Conservation (phyloP, 495 filamentous ascomycete species). For the Penicillium daleae region DNA sequence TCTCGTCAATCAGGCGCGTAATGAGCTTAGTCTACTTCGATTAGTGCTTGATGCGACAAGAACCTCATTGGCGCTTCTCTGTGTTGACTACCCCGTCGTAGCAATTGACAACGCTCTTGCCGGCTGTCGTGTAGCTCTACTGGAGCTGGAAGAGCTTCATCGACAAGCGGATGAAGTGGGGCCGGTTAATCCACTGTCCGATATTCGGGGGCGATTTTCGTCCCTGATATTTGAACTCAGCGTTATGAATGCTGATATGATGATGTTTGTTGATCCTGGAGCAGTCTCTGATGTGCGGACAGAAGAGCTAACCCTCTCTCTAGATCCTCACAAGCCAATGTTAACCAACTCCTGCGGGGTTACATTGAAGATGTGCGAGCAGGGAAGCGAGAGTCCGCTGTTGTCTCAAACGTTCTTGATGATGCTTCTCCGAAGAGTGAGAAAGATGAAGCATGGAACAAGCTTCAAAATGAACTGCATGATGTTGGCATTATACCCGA, state of each 20-base stretch:
- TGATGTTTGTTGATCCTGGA: slow-evolving; percentile 23
- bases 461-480: slow-evolving; percentile 16
- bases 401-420: slow-evolving; percentile 13
- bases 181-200: slow-evolving; percentile 6
- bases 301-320: neutral
- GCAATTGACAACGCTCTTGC: slow-evolving; percentile 8
- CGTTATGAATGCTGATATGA: slow-evolving; percentile 25
- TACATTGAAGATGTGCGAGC: slow-evolving; percentile 16
- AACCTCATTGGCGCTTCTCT: neutral
- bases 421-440: neutral
- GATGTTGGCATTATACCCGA: slow-evolving; percentile 17
- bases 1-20: slow-evolving; percentile 18
- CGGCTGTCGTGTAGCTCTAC: slow-evolving; percentile 14
- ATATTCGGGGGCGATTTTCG: slow-evolving; percentile 21
- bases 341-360: slow-evolving; percentile 12
- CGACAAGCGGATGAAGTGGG: slow-evolving; percentile 2
- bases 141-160: slow-evolving; percentile 22
- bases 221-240: slow-evolving; percentile 23
- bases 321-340: slow-evolving; percentile 24
- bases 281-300: neutral
- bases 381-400: slow-evolving; percentile 5
- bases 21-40: slow-evolving; percentile 23
- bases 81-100: neutral
- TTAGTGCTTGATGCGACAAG: slow-evolving; percentile 10
- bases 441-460: slow-evolving; percentile 17